These are phyloP conservation scores for Peronosclerospora sorghi DNA, from an alignment of 352 stramenopile species.

Conservation along the genomic window DNA sequence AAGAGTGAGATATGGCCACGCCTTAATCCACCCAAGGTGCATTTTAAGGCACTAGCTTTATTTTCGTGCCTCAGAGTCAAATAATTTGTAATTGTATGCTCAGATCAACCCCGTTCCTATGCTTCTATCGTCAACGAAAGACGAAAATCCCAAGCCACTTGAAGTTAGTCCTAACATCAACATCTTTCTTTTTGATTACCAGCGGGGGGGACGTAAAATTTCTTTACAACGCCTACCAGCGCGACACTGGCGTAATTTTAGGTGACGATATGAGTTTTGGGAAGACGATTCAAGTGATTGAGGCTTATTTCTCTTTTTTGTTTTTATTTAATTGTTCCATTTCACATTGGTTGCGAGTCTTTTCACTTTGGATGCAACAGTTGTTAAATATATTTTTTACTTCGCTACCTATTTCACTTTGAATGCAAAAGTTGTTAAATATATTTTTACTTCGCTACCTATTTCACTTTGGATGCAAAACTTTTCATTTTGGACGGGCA, in stretches of 20 bases:
- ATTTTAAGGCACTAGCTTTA: background rate
- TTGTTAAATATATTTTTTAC: too few relatives aligned
- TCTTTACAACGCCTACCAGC: slow-evolving; percentile 42
- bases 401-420: too few relatives aligned
- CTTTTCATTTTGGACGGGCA: too few relatives aligned
- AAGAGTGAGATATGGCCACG: slow-evolving; percentile 39
- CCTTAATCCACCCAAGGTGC: slow-evolving; percentile 32
- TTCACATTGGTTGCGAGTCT: too few relatives aligned
- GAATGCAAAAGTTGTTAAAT: too few relatives aligned
- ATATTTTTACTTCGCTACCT: too few relatives aligned
- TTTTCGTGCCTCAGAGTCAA: background rate
- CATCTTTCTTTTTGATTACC: slow-evolving; percentile 63
- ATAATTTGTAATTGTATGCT: too few relatives aligned
- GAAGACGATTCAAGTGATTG: slow-evolving; percentile 91
- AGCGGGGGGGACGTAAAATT: slow-evolving; percentile 62
- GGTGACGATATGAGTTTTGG: slow-evolving; percentile 94
- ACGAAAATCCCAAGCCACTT: too few relatives aligned
- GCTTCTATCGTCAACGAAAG: slow-evolving; percentile 14
- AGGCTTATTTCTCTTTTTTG: too few relatives aligned
- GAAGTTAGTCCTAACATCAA: slow-evolving; percentile 66
- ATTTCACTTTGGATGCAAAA: too few relatives aligned
- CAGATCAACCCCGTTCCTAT: slow-evolving; percentile 37
- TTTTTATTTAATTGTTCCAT: too few relatives aligned
- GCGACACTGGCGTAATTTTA: slow-evolving; percentile 34
- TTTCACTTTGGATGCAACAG: too few relatives aligned